Conservation (phyloP, 2,329 filamentous ascomycete species). For the Penicillium sp. region DNA sequence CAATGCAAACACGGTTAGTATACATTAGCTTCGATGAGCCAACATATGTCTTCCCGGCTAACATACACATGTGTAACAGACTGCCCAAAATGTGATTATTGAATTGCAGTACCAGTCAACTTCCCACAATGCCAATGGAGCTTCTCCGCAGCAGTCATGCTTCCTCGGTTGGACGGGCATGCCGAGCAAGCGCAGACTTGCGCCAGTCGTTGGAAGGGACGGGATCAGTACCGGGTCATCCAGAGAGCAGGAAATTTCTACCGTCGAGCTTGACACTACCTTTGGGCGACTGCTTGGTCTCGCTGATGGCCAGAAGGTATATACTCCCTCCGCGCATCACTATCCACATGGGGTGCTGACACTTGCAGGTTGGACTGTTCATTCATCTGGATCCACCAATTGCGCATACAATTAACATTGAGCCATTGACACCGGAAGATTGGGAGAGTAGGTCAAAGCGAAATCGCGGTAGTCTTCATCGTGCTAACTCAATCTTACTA, state of each 20-base stretch:
- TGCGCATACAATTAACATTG: conserved; percentile 94
- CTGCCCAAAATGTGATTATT: conserved; percentile 93
- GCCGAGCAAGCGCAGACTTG: conserved; percentile 83
- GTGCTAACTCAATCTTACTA: conserved; percentile 11
- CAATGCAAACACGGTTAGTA: conserved; percentile 82
- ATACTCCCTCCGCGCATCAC: conserved; percentile 18
- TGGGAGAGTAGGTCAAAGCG: conserved; percentile 72
- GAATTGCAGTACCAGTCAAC: conserved; percentile 77
- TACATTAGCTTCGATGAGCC: not conserved
- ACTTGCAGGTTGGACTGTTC: conserved; percentile 56
- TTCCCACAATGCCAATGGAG: conserved; percentile 52
- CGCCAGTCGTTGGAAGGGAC: conserved; percentile 72
- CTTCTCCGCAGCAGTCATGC: conserved; percentile 65
- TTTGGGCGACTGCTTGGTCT: conserved; percentile 77
- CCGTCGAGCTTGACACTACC: conserved; percentile 85
- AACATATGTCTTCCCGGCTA: conserved; percentile 19
- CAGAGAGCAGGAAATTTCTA: conserved; percentile 73
- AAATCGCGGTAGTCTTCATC: not conserved
- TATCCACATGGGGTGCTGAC: conserved; percentile 40
- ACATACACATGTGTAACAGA: conserved; percentile 51
- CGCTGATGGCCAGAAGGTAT: conserved; percentile 77
- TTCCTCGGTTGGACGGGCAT: conserved; percentile 98
- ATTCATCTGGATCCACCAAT: conserved; percentile 89
- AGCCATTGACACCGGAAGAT: conserved; percentile 90
- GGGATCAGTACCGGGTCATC: conserved; percentile 65